A percentile compares a stretch with the other conserved stretches of the same genome.
These are phyloP conservation scores for Piper longum DNA, from an alignment of 164 flowering plant species.

Conservation along the genomic window DNA sequence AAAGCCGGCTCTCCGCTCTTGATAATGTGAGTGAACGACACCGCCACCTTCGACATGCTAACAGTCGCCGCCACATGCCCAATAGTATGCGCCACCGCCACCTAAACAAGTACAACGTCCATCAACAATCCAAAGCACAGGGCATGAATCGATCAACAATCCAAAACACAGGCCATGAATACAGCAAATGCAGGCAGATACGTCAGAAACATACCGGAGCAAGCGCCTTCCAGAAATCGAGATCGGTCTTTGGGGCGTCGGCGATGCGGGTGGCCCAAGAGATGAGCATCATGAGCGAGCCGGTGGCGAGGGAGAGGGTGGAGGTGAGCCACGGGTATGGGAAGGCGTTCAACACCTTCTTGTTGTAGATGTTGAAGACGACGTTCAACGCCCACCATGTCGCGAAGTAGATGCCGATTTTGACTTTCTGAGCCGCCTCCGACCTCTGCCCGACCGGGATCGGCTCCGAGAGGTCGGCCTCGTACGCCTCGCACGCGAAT, in stretches of 20 bases:
- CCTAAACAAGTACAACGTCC: slow-evolving; percentile 20
- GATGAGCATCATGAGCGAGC: slow-evolving; percentile 66
- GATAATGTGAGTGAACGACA: slow-evolving; percentile 81
- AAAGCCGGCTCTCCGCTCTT: slow-evolving; percentile 86
- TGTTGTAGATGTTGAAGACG: slow-evolving; percentile 79
- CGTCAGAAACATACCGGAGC: slow-evolving; percentile 40
- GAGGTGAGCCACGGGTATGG: slow-evolving; percentile 89
- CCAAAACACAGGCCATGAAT: background rate
- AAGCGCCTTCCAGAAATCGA: slow-evolving; percentile 78
- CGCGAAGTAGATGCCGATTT: slow-evolving; percentile 68
- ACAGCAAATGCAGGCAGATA: background rate
- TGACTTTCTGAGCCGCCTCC: slow-evolving; percentile 53
- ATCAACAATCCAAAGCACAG: background rate
- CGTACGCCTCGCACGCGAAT: slow-evolving; percentile 48
- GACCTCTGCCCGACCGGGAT: slow-evolving; percentile 9
- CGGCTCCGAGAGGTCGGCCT: slow-evolving; percentile 40
- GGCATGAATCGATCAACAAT: background rate
- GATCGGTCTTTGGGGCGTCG: slow-evolving; percentile 62
- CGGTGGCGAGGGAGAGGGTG: slow-evolving; percentile 66
- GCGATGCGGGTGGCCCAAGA: slow-evolving; percentile 71
- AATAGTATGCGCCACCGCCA: slow-evolving; percentile 79
- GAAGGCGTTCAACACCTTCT: slow-evolving; percentile 79
- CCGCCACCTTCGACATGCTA: slow-evolving; percentile 84
- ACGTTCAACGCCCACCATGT: slow-evolving; percentile 91
- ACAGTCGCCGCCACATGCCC: slow-evolving; percentile 87